Evolutionary conservation across 1,139 yeast species (phyloP).

Genomic region (Suhomyces anneliseae): DNA sequence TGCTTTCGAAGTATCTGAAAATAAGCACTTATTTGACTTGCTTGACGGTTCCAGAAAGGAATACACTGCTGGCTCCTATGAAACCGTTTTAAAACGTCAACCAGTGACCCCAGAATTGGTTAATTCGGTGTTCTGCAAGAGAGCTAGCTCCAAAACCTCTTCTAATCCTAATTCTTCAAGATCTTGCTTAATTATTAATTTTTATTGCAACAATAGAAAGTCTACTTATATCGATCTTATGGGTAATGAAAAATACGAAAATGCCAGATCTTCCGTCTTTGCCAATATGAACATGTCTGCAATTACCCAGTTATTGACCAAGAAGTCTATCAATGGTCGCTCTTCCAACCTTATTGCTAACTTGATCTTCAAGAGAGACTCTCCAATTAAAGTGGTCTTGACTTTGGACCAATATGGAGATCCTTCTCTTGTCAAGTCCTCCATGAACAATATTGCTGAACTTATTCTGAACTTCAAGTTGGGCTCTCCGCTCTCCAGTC

Average conservation of each 20-base stretch:
- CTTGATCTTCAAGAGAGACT: conserved; percentile 25
- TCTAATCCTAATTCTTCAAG: conserved; percentile 26
- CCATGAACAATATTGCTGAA: conserved; percentile 28
- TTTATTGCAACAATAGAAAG: conserved; percentile 21
- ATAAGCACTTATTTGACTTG: conserved; percentile 28
- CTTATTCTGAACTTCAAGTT: conserved; percentile 23
- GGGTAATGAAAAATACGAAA: conserved; percentile 32
- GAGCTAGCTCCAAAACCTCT: conserved; percentile 23
- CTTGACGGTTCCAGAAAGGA: conserved; percentile 18
- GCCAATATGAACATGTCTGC: conserved; percentile 32
- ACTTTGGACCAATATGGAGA: conserved; percentile 33
- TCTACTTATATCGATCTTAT: conserved; percentile 32
- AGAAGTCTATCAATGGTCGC: conserved; percentile 15
- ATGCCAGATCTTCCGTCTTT: conserved; percentile 21
- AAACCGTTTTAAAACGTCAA: conserved; percentile 16
- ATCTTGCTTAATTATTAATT: conserved; percentile 29
- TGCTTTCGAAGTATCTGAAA: conserved; percentile 34
- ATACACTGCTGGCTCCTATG: conserved; percentile 13
- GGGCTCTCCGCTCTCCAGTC: conserved; percentile 10
- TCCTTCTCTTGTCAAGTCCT: conserved; percentile 25
- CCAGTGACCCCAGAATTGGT: conserved; percentile 9
- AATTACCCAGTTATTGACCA: conserved; percentile 27
- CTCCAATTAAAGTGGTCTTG: conserved; percentile 26
- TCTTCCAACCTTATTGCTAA: conserved; percentile 32
- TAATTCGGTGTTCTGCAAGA: conserved; percentile 19